Evolutionary conservation across 805 yeast species (phyloP), one percentile per base, ranked within the genome.

Genomic region (Saccharomycopsis sp.): DNA sequence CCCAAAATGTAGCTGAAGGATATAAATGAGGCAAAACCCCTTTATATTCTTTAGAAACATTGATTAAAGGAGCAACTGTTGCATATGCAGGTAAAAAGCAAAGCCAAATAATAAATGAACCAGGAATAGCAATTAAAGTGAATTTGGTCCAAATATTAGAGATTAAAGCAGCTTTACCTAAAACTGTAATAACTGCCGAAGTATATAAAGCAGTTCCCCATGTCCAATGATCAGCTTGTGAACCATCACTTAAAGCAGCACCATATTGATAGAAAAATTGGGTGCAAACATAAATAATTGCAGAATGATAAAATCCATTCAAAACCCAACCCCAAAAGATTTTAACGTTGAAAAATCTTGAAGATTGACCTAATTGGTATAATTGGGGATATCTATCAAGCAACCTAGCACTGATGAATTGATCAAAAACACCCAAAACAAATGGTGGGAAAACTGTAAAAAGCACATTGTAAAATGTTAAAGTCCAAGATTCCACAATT

Each of bases 241-340:
- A 63, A 4, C 97, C 99, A 51, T 67, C 63, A 5, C 74, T 63
- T 35, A 84, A 64, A 21, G 74, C 74, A 52, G 76, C 70, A 18
- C 94, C 87, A 51, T 70, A 71, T 41, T 69, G 64, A 59, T 80
- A 86, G 35, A 87, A 78, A 47, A 75, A 70, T 37, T 70, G 67
- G 12, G 85, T 67, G 26, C 89, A 79, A 33, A 87, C 63, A 57
- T 78, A 94, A 17, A 87, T 79, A 18, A 92, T 66, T 2, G 86
- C 84, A 10, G 96, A 85, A 57, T 92, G 99, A 60, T 75, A 92
- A 55, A 92, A 89, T 0, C 98, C 99, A 59, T 92, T 94, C 37
- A 77, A 63, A 34, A 92, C 84, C 98, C 98, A 92, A 15, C 95
- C 84, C 97, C 97, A 89, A 59, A 92, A 92, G 30, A 87, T 87